phyloP scores from a whole-genome alignment of 1,284 basidiomycete species.

The Hypsizygus ulmarius region DNA sequence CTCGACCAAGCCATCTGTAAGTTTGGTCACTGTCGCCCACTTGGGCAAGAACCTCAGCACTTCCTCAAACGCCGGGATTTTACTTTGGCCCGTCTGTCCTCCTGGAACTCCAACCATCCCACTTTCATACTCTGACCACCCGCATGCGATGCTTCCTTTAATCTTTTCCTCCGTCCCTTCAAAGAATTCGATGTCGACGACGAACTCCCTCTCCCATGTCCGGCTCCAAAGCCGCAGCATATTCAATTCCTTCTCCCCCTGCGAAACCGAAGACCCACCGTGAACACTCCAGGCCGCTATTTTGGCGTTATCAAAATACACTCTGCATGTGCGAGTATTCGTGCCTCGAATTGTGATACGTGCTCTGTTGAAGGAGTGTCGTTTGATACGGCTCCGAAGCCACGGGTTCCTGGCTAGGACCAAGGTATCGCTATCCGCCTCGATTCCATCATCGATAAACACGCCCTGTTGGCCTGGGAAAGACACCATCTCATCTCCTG shows the following conservation, averaged over 20 bases:
- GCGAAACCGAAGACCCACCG: slow-evolving; percentile 35
- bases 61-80: slow-evolving; percentile 65
- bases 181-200: slow-evolving; percentile 44
- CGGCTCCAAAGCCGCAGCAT: slow-evolving; percentile 66
- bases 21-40: slow-evolving; percentile 58
- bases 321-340: slow-evolving; percentile 63
- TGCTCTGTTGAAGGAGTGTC: slow-evolving; percentile 28
- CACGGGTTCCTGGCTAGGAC: slow-evolving; percentile 15
- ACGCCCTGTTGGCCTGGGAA: slow-evolving; percentile 10
- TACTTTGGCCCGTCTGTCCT: slow-evolving; percentile 25
- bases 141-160: slow-evolving; percentile 59
- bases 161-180: slow-evolving; percentile 28
- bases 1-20: slow-evolving; percentile 52
- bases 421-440: background rate
- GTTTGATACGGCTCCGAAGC: slow-evolving; percentile 17
- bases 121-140: slow-evolving; percentile 69
- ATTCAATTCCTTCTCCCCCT: slow-evolving; percentile 45
- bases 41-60: slow-evolving; percentile 54
- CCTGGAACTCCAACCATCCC: slow-evolving; percentile 42
- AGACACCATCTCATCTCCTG: slow-evolving; percentile 19
- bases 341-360: slow-evolving; percentile 47
- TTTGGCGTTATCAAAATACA: slow-evolving; percentile 54
- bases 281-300: slow-evolving; percentile 42
- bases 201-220: slow-evolving; percentile 60
- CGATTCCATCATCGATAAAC: background rate